Base-by-base conservation (phyloP, 257 asterid species). In the Nicotiana paniculata region DNA sequence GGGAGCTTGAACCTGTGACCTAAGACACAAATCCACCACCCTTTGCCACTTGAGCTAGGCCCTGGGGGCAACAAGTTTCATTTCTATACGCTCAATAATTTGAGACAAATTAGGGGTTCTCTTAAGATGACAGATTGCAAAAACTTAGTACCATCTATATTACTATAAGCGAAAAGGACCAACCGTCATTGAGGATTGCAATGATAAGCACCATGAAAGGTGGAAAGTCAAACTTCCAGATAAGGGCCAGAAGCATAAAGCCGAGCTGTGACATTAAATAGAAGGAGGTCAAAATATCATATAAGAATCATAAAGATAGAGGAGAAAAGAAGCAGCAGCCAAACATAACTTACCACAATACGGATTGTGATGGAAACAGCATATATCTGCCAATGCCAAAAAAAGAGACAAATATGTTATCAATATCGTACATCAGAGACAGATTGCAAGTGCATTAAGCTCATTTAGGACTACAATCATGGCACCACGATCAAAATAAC, bases 171-270 rank as follows among this genome's bases (percentile, higher is more conserved):
- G 76, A 24, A 66, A 68, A 82, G 83, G 83, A 83, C 89, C 70
- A 82, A 91, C 98, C 99, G 77, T 96, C 98, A 86, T 94, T 96
- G 82, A 96, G 95, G 58, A 96, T 93, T 53, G 99, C 99, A 84
- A 96, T 96, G 89, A 96, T 96, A 87, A 96, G 99, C 89, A 96
- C 99, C 99, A 96, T 94, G 88, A 96, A 96, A 59, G 99, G 99
- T 33, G 99, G 99, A 81, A 96, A 96, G 88, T 96, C 99, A 62
- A 96, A 96, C 37, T 90, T 78, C 99, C 99, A 96, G 83, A 96
- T 96, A 85, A 96, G 90, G 16, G 99, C 99, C 83, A 96, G 89
- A 88, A 96, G 81, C 99, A 96, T 94, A 89, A 96, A 96, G 30
- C 99, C 99, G 53, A 96, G 97, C 99, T 96, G 97, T 72, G 78